Base-by-base conservation (phyloP, 176 grass and related monocot genomes). In the Carex cristatella region DNA sequence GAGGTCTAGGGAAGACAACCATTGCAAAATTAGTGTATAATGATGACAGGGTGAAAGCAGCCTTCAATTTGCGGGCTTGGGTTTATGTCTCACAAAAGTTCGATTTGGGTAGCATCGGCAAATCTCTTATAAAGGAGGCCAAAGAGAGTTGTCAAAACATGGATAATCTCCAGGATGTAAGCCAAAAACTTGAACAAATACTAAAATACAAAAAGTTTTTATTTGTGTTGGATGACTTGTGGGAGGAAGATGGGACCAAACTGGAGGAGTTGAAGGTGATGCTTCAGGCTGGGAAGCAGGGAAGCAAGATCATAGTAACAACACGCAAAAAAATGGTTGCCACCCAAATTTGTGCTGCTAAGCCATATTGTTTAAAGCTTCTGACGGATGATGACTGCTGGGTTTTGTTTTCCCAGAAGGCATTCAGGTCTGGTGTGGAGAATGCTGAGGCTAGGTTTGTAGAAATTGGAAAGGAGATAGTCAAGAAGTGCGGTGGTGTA, bases 11-110 rank as follows among this genome's bases (percentile, higher is more conserved):
- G 5, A 87, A 87, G 58, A 75, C 79, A 10, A 75, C 40, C 16
- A 56, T 87, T 82, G 79, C 78, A 38, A 83, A 37, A 46, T 82
- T 87, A 83, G 15, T 87, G 64, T 87, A 51, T 18, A 60, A 87
- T 56, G 85, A 87, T 73, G 49, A 82, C 1, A 70, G 77, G 78
- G 78, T 81, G 28, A 81, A 49, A 48, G 31, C 30, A 56, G 61
- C 68, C 65, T 87, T 87, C 15, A 74, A 87, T 87, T 60, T 69
- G 7, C 61, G 19, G 66, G 72, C 72, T 64, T 82, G 79, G 79
- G 79, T 82, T 44, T 82, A 82, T 64, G 79, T 82, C 37, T 82
- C 58, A 28, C 51, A 79, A 79, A 79, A 79, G 37, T 82, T 82
- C 65, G 40, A 65, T 82, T 23, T 82, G 30, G 31, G 8, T 27